Evolutionary conservation across 2,329 filamentous ascomycete species (phyloP), one percentile per base, ranked within the genome.

Genomic region (Macrophomina pseudophaseolina): DNA sequence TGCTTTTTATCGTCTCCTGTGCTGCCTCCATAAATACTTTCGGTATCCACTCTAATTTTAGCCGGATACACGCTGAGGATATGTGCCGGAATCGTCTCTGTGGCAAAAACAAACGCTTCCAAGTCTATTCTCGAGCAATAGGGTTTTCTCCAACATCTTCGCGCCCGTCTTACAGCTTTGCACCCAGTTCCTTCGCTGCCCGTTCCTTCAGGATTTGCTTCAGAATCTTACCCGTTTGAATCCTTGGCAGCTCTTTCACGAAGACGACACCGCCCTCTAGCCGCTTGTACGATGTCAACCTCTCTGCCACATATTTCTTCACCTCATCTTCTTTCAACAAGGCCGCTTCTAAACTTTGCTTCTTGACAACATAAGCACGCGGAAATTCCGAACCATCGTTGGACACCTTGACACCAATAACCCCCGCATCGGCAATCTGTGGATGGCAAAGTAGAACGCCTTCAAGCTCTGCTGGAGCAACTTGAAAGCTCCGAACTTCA

Each of bases 221-320:
- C 65, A 71, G 54, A 28, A 72, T 71, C 68, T 72, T 71, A 9
- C 70, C 70, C 42, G 67, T 70, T 0, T 69, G 64, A n/a, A 53
- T 71, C 49, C 70, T 71, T 23, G 70, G 70, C 66, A 82, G 79
- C 1, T 71, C 71, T 5, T 78, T 74, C 4, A 81, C 73, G 71
- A 82, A 82, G 40, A 73, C 74, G 3, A 85, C 79, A 0, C 83
- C 83, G 3, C 83, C 83, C 4, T 78, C 77, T 42, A 85, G 70
- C 48, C 75, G 74, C 74, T 85, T 85, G 66, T 82, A 85, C 52
- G 73, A 78, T 0, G 81, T 80, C 53, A 85, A 69, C 23, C 75
- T 75, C 46, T 75, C 75, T 14, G 71, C 72, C 18, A 82, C 71
- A 66, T 75, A 81, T 11, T 71, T 66, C 64, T 80, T 77, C 3